Conservation (phyloP, 371 early-diverging fungal genomes). For the Mortierella sp. region DNA sequence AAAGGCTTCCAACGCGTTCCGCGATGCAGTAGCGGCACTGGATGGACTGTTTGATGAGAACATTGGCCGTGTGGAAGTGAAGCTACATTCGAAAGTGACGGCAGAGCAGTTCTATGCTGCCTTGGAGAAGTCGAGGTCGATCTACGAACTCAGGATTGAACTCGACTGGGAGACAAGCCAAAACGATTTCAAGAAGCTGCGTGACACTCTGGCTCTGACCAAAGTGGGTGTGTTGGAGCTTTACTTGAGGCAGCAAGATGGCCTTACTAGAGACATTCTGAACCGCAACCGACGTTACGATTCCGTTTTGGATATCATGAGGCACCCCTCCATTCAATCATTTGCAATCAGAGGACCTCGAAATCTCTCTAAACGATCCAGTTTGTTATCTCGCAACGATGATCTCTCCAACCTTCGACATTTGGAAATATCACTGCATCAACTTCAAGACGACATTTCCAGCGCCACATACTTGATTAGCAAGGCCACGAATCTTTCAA, state of each 20-base stretch:
- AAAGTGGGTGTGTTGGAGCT: slow-evolving; percentile 1
- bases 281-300: not conserved
- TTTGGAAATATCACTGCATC: not conserved
- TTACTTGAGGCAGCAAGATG: too few species aligned
- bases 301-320: not conserved
- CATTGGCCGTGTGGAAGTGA: not conserved
- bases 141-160: slow-evolving; percentile 20
- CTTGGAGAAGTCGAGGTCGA: slow-evolving; percentile 9
- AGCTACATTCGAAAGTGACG: not conserved
- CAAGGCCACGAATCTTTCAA: too few species aligned
- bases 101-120: slow-evolving; percentile 16
- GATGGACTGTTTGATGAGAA: not conserved
- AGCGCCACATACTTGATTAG: not conserved
- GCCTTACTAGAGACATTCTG: not conserved
- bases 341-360: not conserved
- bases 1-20: not conserved
- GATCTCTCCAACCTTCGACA: not conserved
- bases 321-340: not conserved
- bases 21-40: not conserved
- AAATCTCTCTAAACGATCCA: not conserved
- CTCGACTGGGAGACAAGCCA: slow-evolving; percentile 5
- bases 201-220: slow-evolving; percentile 9
- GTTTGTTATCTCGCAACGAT: not conserved
- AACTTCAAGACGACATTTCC: not conserved
- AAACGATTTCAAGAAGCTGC: slow-evolving; percentile 12